Percentiles rank a stretch among this genome's conserved stretches.
Evolutionary conservation across 169 alveolate genomes (phyloP).

Genomic region (Cryptosporidium xiaoi): DNA sequence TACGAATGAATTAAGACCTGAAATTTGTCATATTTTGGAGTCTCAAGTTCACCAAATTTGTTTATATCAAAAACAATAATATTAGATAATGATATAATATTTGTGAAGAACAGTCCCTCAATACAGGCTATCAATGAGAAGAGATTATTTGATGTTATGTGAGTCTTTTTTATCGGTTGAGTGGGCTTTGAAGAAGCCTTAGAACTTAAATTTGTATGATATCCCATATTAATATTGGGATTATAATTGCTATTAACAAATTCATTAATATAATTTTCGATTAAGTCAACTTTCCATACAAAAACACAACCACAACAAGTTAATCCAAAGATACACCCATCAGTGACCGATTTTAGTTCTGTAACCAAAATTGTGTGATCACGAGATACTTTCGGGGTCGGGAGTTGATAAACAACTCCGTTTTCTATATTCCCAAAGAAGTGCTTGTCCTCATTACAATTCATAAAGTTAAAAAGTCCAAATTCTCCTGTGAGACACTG

Average conservation of each 20-base stretch:
- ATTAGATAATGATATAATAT: slow-evolving; percentile 16
- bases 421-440: slow-evolving; percentile 66
- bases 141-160: slow-evolving; percentile 3
- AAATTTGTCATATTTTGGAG: slow-evolving; percentile 51
- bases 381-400: slow-evolving; percentile 8
- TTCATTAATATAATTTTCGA: slow-evolving; percentile 12
- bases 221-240: background rate
- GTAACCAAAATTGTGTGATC: slow-evolving; percentile 15
- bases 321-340: slow-evolving; percentile 67
- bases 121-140: slow-evolving; percentile 51
- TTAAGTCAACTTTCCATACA: slow-evolving; percentile 62
- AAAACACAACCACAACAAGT: slow-evolving; percentile 52
- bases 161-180: background rate
- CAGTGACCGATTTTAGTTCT: slow-evolving; percentile 48
- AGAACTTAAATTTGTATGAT: background rate
- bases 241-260: background rate
- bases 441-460: slow-evolving; percentile 59
- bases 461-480: slow-evolving; percentile 39
- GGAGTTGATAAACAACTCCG: slow-evolving; percentile 65
- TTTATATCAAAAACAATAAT: slow-evolving; percentile 52
- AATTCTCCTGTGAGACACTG: slow-evolving; percentile 72
- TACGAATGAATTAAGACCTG: slow-evolving; percentile 42
- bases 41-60: slow-evolving; percentile 59
- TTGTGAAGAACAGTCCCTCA: slow-evolving; percentile 44
- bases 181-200: background rate